Percentiles rank a stretch among this genome's conserved stretches.
Conservation (phyloP, 768 basidiomycete genomes). For the Boletellus ananiceps region DNA sequence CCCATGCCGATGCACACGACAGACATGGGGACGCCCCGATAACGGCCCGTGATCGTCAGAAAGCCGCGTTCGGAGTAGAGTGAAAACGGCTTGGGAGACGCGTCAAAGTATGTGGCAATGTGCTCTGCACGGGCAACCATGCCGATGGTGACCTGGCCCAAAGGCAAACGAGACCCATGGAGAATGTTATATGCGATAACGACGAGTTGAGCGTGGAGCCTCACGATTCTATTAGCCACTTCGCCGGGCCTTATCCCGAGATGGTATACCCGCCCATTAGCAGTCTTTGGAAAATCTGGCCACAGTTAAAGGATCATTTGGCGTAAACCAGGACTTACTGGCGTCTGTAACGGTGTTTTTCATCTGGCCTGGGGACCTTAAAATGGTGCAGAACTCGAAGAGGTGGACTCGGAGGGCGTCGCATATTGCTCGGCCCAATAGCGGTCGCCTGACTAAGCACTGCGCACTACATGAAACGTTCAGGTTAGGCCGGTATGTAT, state of each 20-base stretch:
- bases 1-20: constrained; percentile 85
- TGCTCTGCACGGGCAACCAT: constrained; percentile 59
- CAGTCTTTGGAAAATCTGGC: constrained; percentile 72
- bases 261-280: constrained; percentile 73
- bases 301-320: not conserved
- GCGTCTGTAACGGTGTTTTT: constrained; percentile 62
- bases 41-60: constrained; percentile 65
- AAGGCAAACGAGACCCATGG: constrained; percentile 2
- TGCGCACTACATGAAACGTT: no score
- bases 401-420: no score
- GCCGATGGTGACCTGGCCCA: constrained; percentile 65
- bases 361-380: constrained; percentile 33
- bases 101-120: constrained; percentile 59
- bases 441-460: constrained; percentile 11
- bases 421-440: not conserved
- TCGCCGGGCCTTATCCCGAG: constrained; percentile 71
- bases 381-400: no score
- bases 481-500: no score
- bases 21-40: constrained; percentile 58
- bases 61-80: constrained; percentile 73
- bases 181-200: not conserved
- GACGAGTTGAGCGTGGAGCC: constrained; percentile 11
- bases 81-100: constrained; percentile 53
- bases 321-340: constrained; percentile 42
- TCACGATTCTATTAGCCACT: constrained; percentile 76